Conservation (phyloP, 2,329 filamentous ascomycete genomes). For the Elsinoe perseae region DNA sequence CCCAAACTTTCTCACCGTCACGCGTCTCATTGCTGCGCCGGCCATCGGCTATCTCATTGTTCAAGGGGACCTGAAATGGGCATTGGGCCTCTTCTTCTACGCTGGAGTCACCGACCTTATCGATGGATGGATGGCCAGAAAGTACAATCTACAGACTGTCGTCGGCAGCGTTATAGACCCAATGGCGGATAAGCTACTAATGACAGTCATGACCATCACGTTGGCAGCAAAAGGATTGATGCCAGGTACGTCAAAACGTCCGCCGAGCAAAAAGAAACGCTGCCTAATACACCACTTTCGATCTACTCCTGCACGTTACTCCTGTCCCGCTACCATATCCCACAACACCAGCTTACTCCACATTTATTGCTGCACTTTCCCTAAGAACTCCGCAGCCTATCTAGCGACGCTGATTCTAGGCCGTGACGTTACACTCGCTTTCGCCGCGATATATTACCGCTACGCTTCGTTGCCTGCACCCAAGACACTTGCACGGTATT, state of each 20-base stretch:
- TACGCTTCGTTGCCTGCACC: slow-evolving; percentile 90
- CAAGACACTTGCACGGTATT: slow-evolving; percentile 87
- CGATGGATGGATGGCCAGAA: slow-evolving; percentile 87
- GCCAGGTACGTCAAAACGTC: slow-evolving; percentile 51
- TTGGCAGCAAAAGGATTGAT: slow-evolving; percentile 75
- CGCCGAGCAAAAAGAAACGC: slow-evolving; percentile 3
- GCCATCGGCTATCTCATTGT: slow-evolving; percentile 83
- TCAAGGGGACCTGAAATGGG: slow-evolving; percentile 69
- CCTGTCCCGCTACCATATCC: neutral
- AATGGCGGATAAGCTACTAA: slow-evolving; percentile 92
- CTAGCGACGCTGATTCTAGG: slow-evolving; percentile 85
- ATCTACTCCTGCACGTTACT: neutral
- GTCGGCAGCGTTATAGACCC: slow-evolving; percentile 92
- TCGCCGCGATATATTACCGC: slow-evolving; percentile 88
- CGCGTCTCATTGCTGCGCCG: slow-evolving; percentile 74
- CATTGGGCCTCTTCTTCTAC: slow-evolving; percentile 81
- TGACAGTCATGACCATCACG: slow-evolving; percentile 85
- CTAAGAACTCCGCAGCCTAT: slow-evolving; percentile 52
- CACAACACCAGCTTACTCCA: neutral
- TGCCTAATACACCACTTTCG: neutral
- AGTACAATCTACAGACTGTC: slow-evolving; percentile 82
- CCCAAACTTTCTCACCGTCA: slow-evolving; percentile 88
- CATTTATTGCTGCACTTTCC: neutral
- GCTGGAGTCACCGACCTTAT: slow-evolving; percentile 86
- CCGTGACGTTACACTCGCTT: slow-evolving; percentile 71